Evolutionary conservation across 192 early-diverging fungal species (phyloP), one percentile per base, ranked within the genome.

Genomic region (Umbelopsis vinacea): DNA sequence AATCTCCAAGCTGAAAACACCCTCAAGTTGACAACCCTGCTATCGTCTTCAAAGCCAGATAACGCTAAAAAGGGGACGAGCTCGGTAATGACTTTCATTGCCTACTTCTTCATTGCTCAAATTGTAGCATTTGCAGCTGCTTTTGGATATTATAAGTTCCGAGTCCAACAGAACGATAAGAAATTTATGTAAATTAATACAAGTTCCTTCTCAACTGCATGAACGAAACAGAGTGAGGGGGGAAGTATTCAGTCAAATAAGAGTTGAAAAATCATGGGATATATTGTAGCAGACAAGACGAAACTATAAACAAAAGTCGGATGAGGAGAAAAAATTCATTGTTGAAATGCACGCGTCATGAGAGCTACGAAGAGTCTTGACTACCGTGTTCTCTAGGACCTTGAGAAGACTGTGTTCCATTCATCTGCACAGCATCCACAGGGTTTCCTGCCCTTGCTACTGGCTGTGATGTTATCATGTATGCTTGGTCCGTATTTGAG

Each of bases 161-260:
- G 78, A 12, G 68, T 79, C 21, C 73, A 79, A 52, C 37, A 52
- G 19, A 79, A 75, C 54, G 67, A 75, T 22, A 79, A 79, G 57
- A 79, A 79, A 46, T 79, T 72, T 29, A 46, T 79, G 10, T 79
- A 71, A 63, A 19, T 37, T 15, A 50, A 21, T 3, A 17, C 4
- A 17, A 10, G 48, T 17, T n/a, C 6, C 48, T 15, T 50, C 5
- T 19, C 48, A 50, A n/a, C n/a, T 9, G 3, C 29, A 46, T 15
- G 46, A 46, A 10, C 1, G 17, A 46, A 46, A 46, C 46, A 29
- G 29, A 29, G 29, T 46, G 17, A 17, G 46, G 17, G 46, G 46
- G 46, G 46, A 2, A 50, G n/a, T 12, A 6, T 43, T 43, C 40
- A 43, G 40, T 43, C 5, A 11, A 43, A 7, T 43, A 12, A 4